Evolutionary conservation across 257 asterid genomes (phyloP), one percentile per base, ranked within the genome.

Genomic region (Primulina huaijiensis): DNA sequence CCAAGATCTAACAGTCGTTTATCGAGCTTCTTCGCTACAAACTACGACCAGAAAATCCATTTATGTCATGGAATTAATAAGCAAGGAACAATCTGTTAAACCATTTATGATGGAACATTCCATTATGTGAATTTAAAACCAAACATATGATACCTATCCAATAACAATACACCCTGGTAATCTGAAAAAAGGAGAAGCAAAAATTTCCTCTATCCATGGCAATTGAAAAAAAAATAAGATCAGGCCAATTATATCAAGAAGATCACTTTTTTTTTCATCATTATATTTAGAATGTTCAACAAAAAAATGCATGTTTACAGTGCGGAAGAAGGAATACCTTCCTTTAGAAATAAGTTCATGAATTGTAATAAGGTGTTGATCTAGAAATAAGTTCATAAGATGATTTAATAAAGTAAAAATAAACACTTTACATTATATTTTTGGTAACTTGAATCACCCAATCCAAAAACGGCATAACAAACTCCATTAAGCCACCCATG

Each of bases 371-470:
- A 46, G 55, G 19, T 46, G 3, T 46, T 12, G 17, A 59, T 53
- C n/a, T 53, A 61, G 16, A 30, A 29, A 52, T 7, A 8, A 10
- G 62, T 0, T 35, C 58, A 11, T 11, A 71, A 38, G 20, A 14
- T 55, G 43, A 35, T 19, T 46, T 46, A 74, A 31, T 30, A 74
- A 63, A 71, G 67, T 60, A 70, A 58, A 64, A 59, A 80, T 69
- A 56, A 21, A 61, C 7, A 59, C 65, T 77, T 80, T 87, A 94
- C 97, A 82, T 94, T 94, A 79, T 88, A 91, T 76, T 94, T 91
- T 86, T 91, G 99, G 90, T 89, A 94, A 87, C 99, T 78, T 3
- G 97, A 94, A 85, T 90, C 97, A 52, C 99, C 99, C 88, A 94
- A 78, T 79, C 99, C 99, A 79, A 91, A 94, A 67, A 94, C 96